Conservation (phyloP, 306 rosid species). For the Medicago lupulina region DNA sequence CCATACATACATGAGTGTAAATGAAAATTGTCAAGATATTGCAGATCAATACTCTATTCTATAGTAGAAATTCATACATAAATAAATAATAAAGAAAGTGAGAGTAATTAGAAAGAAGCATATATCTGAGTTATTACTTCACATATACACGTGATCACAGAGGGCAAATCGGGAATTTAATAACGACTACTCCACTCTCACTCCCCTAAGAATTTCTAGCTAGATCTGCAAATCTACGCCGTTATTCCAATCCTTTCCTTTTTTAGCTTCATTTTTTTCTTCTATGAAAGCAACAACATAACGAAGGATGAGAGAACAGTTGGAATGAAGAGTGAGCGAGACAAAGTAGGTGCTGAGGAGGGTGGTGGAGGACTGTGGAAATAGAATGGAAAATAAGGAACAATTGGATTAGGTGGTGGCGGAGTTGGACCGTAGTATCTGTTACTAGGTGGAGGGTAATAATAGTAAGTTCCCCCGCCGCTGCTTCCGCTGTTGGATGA, state of each 20-base stretch:
- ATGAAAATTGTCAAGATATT: constrained; percentile 23
- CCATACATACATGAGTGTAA: too few relatives aligned
- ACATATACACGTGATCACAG: background rate
- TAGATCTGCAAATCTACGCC: constrained; percentile 73
- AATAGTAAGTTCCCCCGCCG: constrained; percentile 52
- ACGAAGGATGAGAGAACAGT: constrained; percentile 36
- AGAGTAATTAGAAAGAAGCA: background rate
- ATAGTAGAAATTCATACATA: constrained; percentile 14
- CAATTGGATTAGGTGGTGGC: constrained; percentile 98
- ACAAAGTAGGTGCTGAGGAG: constrained; percentile 41
- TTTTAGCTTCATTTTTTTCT: background rate
- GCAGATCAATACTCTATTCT: constrained; percentile 30
- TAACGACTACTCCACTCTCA: background rate
- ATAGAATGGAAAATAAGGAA: constrained; percentile 89
- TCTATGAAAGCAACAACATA: constrained; percentile 50
- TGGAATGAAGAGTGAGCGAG: constrained; percentile 19
- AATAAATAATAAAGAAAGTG: background rate
- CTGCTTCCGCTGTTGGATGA: constrained; percentile 62
- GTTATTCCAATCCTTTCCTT: constrained; percentile 46
- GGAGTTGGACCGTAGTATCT: constrained; percentile 63
- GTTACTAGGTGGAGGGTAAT: constrained; percentile 71
- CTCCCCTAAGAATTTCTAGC: constrained; percentile 36
- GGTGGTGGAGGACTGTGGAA: constrained; percentile 75
- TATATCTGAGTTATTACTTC: background rate
- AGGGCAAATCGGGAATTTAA: constrained; percentile 44